A percentile compares a stretch with the other conserved stretches of the same genome.
phyloP scores from a whole-genome alignment of 2,329 filamentous ascomycete species.

The Paecilomyces sp. region DNA sequence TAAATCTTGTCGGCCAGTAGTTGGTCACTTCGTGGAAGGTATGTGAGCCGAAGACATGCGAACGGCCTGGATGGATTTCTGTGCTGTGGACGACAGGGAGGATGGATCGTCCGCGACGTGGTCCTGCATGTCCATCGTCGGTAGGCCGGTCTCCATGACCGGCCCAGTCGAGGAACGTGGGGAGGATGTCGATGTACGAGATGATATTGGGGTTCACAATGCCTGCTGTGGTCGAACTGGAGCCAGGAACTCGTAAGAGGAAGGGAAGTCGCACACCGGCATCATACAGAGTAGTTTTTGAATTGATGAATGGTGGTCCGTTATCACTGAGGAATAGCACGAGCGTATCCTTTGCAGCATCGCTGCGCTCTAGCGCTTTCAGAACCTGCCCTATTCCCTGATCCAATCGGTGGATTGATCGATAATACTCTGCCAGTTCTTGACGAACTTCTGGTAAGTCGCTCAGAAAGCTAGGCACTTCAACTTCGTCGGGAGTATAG shows the following conservation, averaged over 20 bases:
- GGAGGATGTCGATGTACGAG: constrained; percentile 42
- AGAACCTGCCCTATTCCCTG: constrained; percentile 27
- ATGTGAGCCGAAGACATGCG: constrained; percentile 44
- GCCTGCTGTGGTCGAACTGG: constrained; percentile 1
- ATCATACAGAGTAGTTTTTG: constrained; percentile 46
- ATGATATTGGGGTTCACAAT: constrained; percentile 38
- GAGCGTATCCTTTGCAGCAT: constrained; percentile 26
- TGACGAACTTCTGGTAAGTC: constrained; percentile 34
- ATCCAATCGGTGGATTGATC: constrained; percentile 35
- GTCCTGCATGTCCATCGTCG: not conserved
- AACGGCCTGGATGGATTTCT: constrained; percentile 13
- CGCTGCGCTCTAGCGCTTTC: constrained; percentile 18
- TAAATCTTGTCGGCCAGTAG: constrained; percentile 45
- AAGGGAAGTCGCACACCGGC: constrained; percentile 40
- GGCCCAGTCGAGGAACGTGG: constrained; percentile 39
- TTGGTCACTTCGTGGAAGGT: constrained; percentile 47
- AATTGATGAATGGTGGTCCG: constrained; percentile 45
- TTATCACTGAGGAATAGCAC: constrained; percentile 45
- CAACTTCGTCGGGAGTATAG: constrained; percentile 27
- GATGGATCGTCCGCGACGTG: constrained; percentile 30
- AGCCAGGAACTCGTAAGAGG: constrained; percentile 30
- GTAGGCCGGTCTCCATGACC: constrained; percentile 8
- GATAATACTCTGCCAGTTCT: constrained; percentile 39
- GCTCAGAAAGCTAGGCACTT: constrained; percentile 35
- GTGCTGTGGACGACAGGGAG: constrained; percentile 25